A percentile compares a stretch with the other conserved stretches of the same genome.
Evolutionary conservation across 208 protist species (phyloP).

Genomic region (Porcisia deanei): DNA sequence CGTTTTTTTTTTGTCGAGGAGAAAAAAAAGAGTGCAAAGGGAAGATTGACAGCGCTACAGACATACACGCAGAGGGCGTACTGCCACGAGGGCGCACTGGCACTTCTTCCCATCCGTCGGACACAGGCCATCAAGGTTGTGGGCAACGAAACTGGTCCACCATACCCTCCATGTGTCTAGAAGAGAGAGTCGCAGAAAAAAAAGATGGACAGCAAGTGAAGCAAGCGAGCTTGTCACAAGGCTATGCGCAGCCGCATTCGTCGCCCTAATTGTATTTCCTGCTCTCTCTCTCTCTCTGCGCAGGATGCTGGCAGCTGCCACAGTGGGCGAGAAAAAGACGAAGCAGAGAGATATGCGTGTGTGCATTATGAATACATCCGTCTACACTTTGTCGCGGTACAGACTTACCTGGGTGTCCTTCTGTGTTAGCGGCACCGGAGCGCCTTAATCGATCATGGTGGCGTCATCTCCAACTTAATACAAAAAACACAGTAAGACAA

Average conservation of each 20-base stretch:
- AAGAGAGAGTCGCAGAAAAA: not conserved
- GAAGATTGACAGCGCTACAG: too few relatives aligned
- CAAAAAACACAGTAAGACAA: not conserved
- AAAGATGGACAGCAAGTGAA: not conserved
- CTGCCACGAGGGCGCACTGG: too few relatives aligned
- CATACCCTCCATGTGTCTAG: not conserved
- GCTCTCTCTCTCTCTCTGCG: not conserved
- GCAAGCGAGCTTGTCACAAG: not conserved
- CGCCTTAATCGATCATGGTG: not conserved
- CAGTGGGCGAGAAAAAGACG: not conserved
- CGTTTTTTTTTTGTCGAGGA: too few relatives aligned
- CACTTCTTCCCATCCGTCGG: not conserved
- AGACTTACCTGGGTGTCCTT: not conserved
- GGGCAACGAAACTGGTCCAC: not conserved
- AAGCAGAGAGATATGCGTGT: not conserved
- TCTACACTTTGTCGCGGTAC: not conserved
- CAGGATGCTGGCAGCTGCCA: not conserved
- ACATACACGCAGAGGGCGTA: too few relatives aligned
- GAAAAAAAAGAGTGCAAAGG: too few relatives aligned
- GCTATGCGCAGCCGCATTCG: not conserved
- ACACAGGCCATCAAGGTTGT: not conserved
- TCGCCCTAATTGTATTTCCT: not conserved
- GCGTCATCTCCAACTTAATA: not conserved
- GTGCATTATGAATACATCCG: not conserved
- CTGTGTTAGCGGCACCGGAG: not conserved